phyloP scores from a whole-genome alignment of 768 basidiomycete species.

The Psilocybe tampanensis region DNA sequence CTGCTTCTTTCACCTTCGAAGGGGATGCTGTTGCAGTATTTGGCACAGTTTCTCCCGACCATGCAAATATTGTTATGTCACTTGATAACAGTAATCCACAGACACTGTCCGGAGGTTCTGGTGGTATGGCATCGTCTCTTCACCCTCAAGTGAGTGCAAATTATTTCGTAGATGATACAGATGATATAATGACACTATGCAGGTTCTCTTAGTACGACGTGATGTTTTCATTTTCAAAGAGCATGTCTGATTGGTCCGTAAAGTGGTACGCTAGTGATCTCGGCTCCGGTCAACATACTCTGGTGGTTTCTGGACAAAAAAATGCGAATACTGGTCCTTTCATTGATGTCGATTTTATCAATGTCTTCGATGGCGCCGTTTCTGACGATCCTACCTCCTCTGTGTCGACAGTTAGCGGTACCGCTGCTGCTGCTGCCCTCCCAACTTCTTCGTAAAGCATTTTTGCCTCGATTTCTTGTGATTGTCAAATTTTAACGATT shows the following conservation, averaged over 20 bases:
- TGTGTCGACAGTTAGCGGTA: not conserved
- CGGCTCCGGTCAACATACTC: slow-evolving; percentile 37
- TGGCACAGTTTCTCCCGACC: slow-evolving; percentile 54
- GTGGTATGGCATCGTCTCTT: slow-evolving; percentile 28
- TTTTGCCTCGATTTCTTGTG: not conserved
- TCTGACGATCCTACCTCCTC: slow-evolving; percentile 5
- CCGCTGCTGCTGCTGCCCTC: slow-evolving; percentile 8
- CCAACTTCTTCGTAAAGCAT: slow-evolving; percentile 15
- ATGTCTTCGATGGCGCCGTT: slow-evolving; percentile 32
- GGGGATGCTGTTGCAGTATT: slow-evolving; percentile 59
- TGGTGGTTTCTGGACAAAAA: slow-evolving; percentile 38
- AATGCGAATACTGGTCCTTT: slow-evolving; percentile 35
- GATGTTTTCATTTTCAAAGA: not conserved
- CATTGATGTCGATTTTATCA: slow-evolving; percentile 47
- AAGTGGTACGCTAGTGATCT: slow-evolving; percentile 47
- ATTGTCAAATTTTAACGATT: not conserved
- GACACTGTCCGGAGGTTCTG: slow-evolving; percentile 36
- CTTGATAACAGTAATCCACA: slow-evolving; percentile 41
- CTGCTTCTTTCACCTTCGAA: slow-evolving; percentile 44
- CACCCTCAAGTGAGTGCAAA: slow-evolving; percentile 22
- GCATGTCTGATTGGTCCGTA: not conserved
- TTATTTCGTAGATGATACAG: too few relatives aligned
- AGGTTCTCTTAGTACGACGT: slow-evolving; percentile 37
- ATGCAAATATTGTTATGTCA: slow-evolving; percentile 46
- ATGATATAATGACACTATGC: too few relatives aligned